Evolutionary conservation across 352 stramenopile species (phyloP).

Genomic region (Phytophthora hibernalis): DNA sequence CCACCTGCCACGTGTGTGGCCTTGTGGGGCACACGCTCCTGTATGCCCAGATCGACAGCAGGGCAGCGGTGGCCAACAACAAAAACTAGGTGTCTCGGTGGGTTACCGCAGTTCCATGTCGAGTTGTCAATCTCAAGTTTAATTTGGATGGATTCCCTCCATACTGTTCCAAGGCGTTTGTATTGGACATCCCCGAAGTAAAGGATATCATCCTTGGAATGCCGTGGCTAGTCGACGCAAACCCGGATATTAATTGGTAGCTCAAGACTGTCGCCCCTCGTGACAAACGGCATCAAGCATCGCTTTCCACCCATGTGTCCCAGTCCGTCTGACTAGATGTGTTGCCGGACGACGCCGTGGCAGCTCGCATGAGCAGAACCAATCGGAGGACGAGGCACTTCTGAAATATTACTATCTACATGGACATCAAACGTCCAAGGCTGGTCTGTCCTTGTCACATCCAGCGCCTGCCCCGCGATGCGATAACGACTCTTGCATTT

Average conservation of each 20-base stretch:
- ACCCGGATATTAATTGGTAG: background rate
- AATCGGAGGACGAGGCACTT: too few relatives aligned
- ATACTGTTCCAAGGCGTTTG: slow-evolving; percentile 1
- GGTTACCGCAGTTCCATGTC: background rate
- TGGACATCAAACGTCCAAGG: background rate
- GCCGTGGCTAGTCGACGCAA: slow-evolving; percentile 1
- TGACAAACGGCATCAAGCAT: background rate
- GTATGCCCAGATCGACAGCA: background rate
- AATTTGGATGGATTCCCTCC: background rate
- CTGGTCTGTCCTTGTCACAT: background rate
- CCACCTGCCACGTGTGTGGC: background rate
- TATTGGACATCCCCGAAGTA: slow-evolving; percentile 7
- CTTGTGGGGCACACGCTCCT: slow-evolving; percentile 2
- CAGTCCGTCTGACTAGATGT: background rate
- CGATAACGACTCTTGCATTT: slow-evolving; percentile 11
- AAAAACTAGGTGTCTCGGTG: slow-evolving; percentile 6
- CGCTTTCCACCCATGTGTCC: background rate
- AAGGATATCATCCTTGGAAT: slow-evolving; percentile 17
- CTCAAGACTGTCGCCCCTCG: background rate
- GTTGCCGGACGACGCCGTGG: background rate
- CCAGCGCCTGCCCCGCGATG: background rate
- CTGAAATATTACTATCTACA: background rate
- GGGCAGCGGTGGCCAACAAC: background rate
- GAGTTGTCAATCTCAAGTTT: background rate
- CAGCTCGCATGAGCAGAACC: background rate